Conservation (phyloP, 805 yeast genomes). For the Metschnikowia shivogae region DNA sequence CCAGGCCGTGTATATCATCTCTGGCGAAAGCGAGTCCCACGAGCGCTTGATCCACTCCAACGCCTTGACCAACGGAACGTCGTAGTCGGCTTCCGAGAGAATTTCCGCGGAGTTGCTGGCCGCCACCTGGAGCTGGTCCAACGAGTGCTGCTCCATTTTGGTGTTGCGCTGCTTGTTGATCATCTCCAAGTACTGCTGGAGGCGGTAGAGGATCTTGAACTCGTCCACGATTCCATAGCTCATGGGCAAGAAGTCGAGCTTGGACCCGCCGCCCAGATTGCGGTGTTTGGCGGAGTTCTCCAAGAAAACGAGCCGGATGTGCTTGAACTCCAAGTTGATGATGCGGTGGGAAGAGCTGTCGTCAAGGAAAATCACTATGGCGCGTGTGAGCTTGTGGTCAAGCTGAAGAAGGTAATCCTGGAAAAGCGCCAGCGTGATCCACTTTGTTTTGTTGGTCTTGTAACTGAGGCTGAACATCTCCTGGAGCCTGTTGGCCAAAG, state of each 20-base stretch:
- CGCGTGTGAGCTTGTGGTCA: conserved; percentile 46
- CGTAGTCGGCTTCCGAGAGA: conserved; percentile 38
- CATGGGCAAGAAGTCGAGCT: conserved; percentile 55
- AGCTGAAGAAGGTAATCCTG: conserved; percentile 58
- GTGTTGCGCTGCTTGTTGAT: conserved; percentile 24
- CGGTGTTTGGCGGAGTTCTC: conserved; percentile 37
- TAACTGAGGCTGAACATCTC: conserved; percentile 50
- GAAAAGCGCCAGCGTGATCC: conserved; percentile 60
- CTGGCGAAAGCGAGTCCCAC: conserved; percentile 44
- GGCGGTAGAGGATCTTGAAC: conserved; percentile 53
- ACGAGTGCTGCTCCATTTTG: conserved; percentile 5
- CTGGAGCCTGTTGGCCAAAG: conserved; percentile 40
- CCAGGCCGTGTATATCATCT: conserved; percentile 34
- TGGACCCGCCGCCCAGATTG: conserved; percentile 36
- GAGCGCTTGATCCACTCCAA: conserved; percentile 56
- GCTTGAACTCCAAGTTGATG: conserved; percentile 35
- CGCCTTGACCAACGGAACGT: conserved; percentile 50
- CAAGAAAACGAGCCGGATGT: conserved; percentile 33
- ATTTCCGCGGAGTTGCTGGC: conserved; percentile 21
- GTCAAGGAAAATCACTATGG: conserved; percentile 46
- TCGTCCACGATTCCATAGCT: conserved; percentile 63
- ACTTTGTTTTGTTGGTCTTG: conserved; percentile 56
- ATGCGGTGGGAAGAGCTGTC: conserved; percentile 62
- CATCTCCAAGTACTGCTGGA: conserved; percentile 52
- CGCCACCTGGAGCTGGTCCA: background rate